These are phyloP conservation scores for Schoenoplectus triqueter DNA, from an alignment of 202 grass and related monocot species.

Conservation along the genomic window DNA sequence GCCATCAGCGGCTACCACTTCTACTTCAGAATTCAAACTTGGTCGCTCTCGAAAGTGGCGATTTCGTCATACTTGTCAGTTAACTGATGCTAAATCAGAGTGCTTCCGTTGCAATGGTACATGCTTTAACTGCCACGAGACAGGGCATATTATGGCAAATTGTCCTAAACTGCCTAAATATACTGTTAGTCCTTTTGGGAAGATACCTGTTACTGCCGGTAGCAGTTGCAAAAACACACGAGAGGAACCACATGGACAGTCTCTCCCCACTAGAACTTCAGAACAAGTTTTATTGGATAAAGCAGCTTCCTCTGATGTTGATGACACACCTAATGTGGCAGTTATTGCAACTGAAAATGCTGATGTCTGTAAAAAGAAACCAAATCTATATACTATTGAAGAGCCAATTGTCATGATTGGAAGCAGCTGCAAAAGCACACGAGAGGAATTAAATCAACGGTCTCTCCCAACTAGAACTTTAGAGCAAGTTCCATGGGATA, in stretches of 20 bases:
- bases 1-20: too few relatives aligned
- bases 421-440: background rate
- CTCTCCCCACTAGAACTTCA: background rate
- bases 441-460: background rate
- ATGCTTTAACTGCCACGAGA: background rate
- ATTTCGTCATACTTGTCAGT: too few relatives aligned
- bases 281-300: background rate
- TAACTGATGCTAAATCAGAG: background rate
- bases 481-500: background rate
- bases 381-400: too few relatives aligned
- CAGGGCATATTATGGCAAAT: too few relatives aligned
- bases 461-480: background rate
- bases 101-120: background rate
- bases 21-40: too few relatives aligned
- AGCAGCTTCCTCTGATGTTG: background rate
- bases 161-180: background rate
- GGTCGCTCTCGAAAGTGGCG: too few relatives aligned
- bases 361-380: slow-evolving; percentile 6
- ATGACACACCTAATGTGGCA: slow-evolving; percentile 4
- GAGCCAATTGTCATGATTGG: background rate
- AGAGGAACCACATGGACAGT: background rate
- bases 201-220: background rate
- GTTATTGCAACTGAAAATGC: slow-evolving; percentile 14
- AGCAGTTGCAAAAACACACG: slow-evolving; percentile 5
- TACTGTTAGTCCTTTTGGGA: background rate